phyloP scores from a whole-genome alignment of 2,329 filamentous ascomycete species.

The Diaporthe aspalathi region DNA sequence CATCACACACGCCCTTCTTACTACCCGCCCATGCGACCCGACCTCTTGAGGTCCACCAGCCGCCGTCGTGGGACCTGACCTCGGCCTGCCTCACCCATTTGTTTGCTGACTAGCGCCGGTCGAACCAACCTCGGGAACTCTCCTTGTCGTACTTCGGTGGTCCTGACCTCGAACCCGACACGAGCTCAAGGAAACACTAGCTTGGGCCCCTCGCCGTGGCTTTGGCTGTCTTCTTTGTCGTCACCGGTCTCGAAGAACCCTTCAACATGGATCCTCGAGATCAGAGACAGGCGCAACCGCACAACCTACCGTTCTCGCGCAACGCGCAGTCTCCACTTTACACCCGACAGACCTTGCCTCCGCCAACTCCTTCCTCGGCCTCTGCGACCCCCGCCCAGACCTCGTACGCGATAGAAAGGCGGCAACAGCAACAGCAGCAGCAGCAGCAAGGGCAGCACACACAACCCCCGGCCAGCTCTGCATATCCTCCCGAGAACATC shows the following conservation, averaged over 20 bases:
- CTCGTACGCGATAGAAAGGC: slow-evolving; percentile 36
- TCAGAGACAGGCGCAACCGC: slow-evolving; percentile 49
- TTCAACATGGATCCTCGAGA: slow-evolving; percentile 44
- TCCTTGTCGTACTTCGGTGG: neutral
- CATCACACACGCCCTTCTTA: slow-evolving; percentile 19
- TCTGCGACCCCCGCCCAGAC: slow-evolving; percentile 39
- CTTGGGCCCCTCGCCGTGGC: slow-evolving; percentile 12
- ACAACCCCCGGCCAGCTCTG: slow-evolving; percentile 41
- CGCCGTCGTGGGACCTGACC: slow-evolving; percentile 2
- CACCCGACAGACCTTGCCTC: slow-evolving; percentile 46
- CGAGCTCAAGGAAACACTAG: neutral
- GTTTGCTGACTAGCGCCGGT: slow-evolving; percentile 26
- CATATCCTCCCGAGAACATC: slow-evolving; percentile 46
- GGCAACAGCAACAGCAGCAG: neutral
- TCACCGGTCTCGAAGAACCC: slow-evolving; percentile 3
- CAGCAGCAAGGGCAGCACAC: slow-evolving; percentile 34
- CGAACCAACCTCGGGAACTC: neutral
- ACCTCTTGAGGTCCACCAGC: slow-evolving; percentile 5
- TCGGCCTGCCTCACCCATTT: slow-evolving; percentile 9
- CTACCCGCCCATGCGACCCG: slow-evolving; percentile 33
- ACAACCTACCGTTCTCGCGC: slow-evolving; percentile 49
- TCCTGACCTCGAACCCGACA: neutral
- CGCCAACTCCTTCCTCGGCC: slow-evolving; percentile 38
- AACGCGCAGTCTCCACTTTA: slow-evolving; percentile 50
- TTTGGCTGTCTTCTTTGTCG: slow-evolving; percentile 13